phyloP scores from a whole-genome alignment of 106 monocot species.

The Dendrobium officinale region DNA sequence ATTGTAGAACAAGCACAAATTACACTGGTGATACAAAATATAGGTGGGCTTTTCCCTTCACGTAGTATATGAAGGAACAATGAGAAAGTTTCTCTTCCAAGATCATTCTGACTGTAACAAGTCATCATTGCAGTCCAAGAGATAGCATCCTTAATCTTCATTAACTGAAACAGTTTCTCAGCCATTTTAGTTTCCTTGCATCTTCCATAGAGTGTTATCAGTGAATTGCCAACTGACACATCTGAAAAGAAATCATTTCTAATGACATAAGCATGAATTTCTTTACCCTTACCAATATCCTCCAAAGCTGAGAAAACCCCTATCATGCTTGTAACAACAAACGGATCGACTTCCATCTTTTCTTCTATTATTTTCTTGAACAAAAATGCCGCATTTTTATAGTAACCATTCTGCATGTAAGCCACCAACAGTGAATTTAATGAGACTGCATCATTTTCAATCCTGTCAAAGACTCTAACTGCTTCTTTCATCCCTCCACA shows the following conservation, averaged over 20 bases:
- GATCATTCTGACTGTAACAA: conserved; percentile 43
- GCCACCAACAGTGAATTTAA: conserved; percentile 50
- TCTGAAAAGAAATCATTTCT: conserved; percentile 34
- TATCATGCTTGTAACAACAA: conserved; percentile 32
- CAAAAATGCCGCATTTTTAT: conserved; percentile 22
- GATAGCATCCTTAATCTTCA: conserved; percentile 34
- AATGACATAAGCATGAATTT: conserved; percentile 50
- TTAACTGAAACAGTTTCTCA: conserved; percentile 30
- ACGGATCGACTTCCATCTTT: conserved; percentile 28
- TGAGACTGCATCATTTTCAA: conserved; percentile 34
- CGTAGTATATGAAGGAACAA: conserved; percentile 37
- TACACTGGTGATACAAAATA: conserved; percentile 26
- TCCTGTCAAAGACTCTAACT: conserved; percentile 21
- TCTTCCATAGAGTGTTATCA: conserved; percentile 54
- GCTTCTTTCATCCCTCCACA: conserved; percentile 51
- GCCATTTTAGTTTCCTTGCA: conserved; percentile 30
- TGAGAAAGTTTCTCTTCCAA: conserved; percentile 20
- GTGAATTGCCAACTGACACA: conserved; percentile 33
- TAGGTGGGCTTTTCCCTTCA: conserved; percentile 16
- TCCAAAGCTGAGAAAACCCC: conserved; percentile 24
- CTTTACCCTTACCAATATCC: conserved; percentile 25
- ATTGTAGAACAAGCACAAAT: conserved; percentile 40
- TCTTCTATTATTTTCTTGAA: conserved; percentile 37
- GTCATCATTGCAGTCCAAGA: conserved; percentile 53
- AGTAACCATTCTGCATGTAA: conserved; percentile 42